phyloP scores from a whole-genome alignment of 345 rosid genomes.

The Eucalyptus curtisii region DNA sequence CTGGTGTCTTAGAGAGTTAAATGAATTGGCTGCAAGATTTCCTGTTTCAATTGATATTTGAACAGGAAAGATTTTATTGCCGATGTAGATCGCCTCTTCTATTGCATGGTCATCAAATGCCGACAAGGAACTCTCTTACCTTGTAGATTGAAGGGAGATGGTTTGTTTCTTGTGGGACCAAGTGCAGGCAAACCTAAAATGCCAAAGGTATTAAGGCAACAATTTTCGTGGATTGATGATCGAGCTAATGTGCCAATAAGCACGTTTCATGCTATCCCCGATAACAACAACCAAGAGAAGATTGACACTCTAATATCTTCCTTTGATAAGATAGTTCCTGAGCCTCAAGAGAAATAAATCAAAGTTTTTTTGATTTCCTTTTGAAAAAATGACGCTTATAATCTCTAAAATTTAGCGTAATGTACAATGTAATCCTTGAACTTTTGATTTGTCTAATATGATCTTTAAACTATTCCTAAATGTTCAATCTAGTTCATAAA shows the following conservation, averaged over 20 bases:
- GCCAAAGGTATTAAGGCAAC: neutral
- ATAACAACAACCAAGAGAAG: neutral
- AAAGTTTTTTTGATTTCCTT: no score
- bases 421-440: no score
- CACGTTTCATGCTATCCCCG: neutral
- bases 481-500: no score
- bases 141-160: neutral
- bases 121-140: neutral
- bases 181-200: neutral
- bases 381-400: neutral
- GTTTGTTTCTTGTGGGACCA: neutral
- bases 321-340: neutral
- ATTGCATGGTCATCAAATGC: neutral
- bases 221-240: neutral
- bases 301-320: neutral
- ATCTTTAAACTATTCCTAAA: no score
- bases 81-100: neutral
- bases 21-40: neutral
- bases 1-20: neutral
- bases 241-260: neutral
- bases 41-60: neutral
- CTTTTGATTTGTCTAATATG: rapidly evolving
- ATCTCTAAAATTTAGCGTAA: no score
- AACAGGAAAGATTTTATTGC: neutral
- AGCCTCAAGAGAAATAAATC: neutral